Base-by-base conservation (phyloP, 805 yeast species). In the Pichia phayaonensis region DNA sequence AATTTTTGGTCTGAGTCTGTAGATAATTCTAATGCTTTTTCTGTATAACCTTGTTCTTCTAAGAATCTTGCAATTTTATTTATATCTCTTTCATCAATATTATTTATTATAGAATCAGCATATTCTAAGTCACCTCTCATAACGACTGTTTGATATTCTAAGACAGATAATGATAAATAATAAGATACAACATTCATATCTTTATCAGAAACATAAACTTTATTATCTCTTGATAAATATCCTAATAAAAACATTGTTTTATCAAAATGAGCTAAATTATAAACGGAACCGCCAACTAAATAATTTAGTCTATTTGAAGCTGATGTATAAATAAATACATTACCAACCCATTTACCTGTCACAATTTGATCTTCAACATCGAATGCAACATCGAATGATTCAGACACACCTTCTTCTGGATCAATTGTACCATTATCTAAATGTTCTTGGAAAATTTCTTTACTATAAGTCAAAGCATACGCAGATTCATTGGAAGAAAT, bases 311-410 rank as follows among this genome's bases (percentile, higher is more conserved):
- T 81, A 71, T 90, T 88, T 23, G 95, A 76, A 20, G 81, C 63
- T 2, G 97, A 89, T 16, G 97, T 88, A 72, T 85, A 94, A 48
- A 94, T 80, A 66, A 92, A 90, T 44, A 94, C 97, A 72, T 94
- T 98, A 58, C 98, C 99, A 61, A 90, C 90, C 90, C 97, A 94
- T 67, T 83, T 84, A 62, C 97, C 97, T 27, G 95, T 84, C 53
- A 86, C 80, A 39, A 92, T 79, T 20, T 82, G 71, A 65, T 94
- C 99, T 51, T 79, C 77, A 53, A 89, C 77, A 54, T 95, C 96
- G 61, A 84, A 80, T 51, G 88, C 72, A 23, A 90, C 90, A 49
- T 87, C 95, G 65, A 94, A 89, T 16, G 92, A 79, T 39, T 79
- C 84, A 62, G 86, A 97, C 38, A 86, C 86, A 57, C 97, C 98